Base-by-base conservation (phyloP, 192 early-diverging fungal genomes). In the Tieghemiomyces parasiticus region DNA sequence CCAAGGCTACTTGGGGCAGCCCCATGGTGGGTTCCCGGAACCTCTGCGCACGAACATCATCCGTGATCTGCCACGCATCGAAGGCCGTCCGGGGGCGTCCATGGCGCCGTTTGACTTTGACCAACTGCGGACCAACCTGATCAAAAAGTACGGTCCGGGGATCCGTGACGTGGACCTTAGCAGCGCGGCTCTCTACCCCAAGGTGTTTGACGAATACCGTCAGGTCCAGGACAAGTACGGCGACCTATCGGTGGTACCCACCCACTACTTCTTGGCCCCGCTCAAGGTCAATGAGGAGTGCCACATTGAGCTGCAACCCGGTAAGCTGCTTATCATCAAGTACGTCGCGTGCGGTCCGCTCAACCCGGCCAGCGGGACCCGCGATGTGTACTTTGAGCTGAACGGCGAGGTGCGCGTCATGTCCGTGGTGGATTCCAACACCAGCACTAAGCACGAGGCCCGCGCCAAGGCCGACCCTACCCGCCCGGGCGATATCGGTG, bases 301-400 rank as follows among this genome's bases (percentile, higher is more conserved):
- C 64, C 79, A 81, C 59, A 85, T 94, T 32, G 72, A 90, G 61
- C 72, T 92, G 42, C 88, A 91, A 62, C 80, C 82, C 61, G 94
- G 93, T 60, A 88, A 90, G 78, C 89, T 80, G 16, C 65, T 95
- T 47, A 92, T 94, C 63, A 81, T 97, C 68, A 86, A 90, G 79
- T 77, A 87, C 50, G 71, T 94, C 49, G 94, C 94, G 29, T 81
- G 89, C 30, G 94, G 94, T 34, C 85, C 87, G 35, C 74, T 91
- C 62, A 84, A 92, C 58, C 77, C 82, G 19, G 61, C 76, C 50
- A 87, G 73, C 45, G 80, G 83, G 29, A 78, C 74, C 60, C 79
- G 91, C 51, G 94, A 97, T 64, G 91, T 97, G 26, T 97, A 88
- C 83, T 97, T 97, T 77, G 85, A 86, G 63, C 66, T 97, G 61